A percentile compares a stretch with the other conserved stretches of the same genome.
Conservation (phyloP, 73 alveolate species). For the Paramecium sexaurelia region DNA sequence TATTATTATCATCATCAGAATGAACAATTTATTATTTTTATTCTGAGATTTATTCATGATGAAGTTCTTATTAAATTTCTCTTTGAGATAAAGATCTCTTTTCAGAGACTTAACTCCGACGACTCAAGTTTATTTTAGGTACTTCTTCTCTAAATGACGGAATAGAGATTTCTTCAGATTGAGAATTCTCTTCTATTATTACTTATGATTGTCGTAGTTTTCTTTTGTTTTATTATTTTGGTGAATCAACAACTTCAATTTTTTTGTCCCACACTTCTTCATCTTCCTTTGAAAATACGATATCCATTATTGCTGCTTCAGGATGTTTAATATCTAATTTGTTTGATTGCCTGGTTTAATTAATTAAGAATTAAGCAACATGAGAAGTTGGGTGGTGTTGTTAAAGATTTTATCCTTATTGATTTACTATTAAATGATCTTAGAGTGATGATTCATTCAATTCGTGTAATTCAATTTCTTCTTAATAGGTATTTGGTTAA, state of each 20-base stretch:
- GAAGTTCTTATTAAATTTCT: background rate
- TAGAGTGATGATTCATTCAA: background rate
- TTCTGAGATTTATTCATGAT: background rate
- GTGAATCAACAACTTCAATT: background rate
- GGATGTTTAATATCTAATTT: background rate
- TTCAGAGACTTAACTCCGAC: background rate
- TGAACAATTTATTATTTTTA: background rate
- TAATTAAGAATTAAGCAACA: background rate
- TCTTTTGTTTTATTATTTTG: background rate
- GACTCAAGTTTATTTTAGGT: background rate
- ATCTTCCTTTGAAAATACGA: background rate
- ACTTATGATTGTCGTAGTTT: background rate
- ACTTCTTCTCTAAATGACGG: background rate
- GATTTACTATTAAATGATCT: background rate
- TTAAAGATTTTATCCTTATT: background rate
- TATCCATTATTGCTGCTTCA: background rate
- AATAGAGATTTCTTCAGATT: background rate
- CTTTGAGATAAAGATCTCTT: background rate
- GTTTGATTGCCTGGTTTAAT: background rate
- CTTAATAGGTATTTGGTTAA: background rate
- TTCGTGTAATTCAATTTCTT: background rate
- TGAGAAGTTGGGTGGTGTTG: background rate
- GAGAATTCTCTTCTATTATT: background rate
- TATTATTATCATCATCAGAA: background rate
- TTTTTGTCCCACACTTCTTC: background rate